phyloP scores from a whole-genome alignment of 176 grass and related monocot genomes.

The Otatea glauca region DNA sequence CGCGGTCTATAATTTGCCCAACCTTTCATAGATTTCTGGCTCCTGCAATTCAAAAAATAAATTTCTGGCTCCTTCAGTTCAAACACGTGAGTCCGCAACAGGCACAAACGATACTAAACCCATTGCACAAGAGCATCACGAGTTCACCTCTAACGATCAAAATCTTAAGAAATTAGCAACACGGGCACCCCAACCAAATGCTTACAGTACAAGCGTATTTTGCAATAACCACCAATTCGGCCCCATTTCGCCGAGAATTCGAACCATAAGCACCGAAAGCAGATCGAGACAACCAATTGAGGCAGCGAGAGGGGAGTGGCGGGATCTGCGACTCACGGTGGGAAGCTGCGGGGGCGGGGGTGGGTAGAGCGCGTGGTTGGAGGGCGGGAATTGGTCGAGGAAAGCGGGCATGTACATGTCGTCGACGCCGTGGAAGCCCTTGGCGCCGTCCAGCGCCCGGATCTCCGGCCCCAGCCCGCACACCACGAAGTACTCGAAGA shows the following conservation, averaged over 20 bases:
- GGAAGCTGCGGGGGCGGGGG: slow-evolving; percentile 92
- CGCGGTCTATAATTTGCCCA: neutral
- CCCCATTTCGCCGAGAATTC: slow-evolving; percentile 8
- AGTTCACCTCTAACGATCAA: slow-evolving; percentile 37
- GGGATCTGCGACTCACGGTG: slow-evolving; percentile 84
- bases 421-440: slow-evolving; percentile 73
- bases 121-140: neutral
- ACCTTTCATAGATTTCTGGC: neutral
- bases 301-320: slow-evolving; percentile 37
- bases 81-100: neutral
- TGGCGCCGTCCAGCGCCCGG: slow-evolving; percentile 74
- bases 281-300: slow-evolving; percentile 30
- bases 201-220: neutral
- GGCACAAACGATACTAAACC: slow-evolving; percentile 6
- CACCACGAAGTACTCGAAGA: slow-evolving; percentile 99
- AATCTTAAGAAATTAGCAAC: neutral
- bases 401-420: slow-evolving; percentile 90
- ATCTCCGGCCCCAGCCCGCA: slow-evolving; percentile 97
- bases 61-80: neutral
- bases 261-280: neutral
- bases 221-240: slow-evolving; percentile 9
- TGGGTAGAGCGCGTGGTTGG: slow-evolving; percentile 83
- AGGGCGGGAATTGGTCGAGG: slow-evolving; percentile 83
- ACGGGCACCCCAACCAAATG: slow-evolving; percentile 33
- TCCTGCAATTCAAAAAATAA: neutral